These are phyloP conservation scores for Tieghemiomyces parasiticus DNA, from an alignment of 192 early-diverging fungal species.

Conservation along the genomic window DNA sequence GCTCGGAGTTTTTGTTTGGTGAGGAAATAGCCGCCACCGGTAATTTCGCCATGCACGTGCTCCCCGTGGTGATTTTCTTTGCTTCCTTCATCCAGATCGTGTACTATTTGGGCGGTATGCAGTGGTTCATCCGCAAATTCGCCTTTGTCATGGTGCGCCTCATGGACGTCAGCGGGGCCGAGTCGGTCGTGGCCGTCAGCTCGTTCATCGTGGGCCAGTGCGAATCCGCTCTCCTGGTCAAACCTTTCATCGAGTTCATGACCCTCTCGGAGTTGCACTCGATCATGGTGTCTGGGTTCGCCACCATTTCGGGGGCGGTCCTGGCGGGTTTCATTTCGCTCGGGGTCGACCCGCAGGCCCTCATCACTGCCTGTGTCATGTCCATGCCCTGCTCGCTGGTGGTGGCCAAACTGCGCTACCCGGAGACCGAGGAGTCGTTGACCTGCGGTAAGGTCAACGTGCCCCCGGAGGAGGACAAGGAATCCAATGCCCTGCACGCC, in stretches of 20 bases:
- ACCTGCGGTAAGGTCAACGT: constrained; percentile 49
- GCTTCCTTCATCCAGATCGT: constrained; percentile 68
- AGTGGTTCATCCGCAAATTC: constrained; percentile 55
- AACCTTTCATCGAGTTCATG: constrained; percentile 67
- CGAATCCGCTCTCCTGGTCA: constrained; percentile 69
- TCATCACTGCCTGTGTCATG: constrained; percentile 82
- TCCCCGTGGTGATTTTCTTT: constrained; percentile 84
- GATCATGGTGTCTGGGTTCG: constrained; percentile 78
- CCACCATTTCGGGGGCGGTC: constrained; percentile 77
- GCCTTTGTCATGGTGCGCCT: constrained; percentile 45
- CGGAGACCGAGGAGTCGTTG: constrained; percentile 68
- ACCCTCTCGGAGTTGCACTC: constrained; percentile 77
- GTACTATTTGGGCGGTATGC: constrained; percentile 71
- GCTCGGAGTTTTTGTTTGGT: constrained; percentile 57
- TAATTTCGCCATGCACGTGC: constrained; percentile 51
- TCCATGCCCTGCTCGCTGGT: constrained; percentile 74
- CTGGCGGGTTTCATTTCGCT: constrained; percentile 55
- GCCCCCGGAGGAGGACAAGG: constrained; percentile 39
- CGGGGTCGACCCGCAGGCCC: constrained; percentile 42
- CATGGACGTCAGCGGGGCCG: constrained; percentile 64
- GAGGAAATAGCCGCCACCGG: constrained; percentile 21
- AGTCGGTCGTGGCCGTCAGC: constrained; percentile 69
- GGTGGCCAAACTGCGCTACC: constrained; percentile 73
- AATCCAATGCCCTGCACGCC: constrained; percentile 64
- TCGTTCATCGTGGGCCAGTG: constrained; percentile 75